Conservation (phyloP, 2,329 filamentous ascomycete species). For the Pestalotiopsis sp. region DNA sequence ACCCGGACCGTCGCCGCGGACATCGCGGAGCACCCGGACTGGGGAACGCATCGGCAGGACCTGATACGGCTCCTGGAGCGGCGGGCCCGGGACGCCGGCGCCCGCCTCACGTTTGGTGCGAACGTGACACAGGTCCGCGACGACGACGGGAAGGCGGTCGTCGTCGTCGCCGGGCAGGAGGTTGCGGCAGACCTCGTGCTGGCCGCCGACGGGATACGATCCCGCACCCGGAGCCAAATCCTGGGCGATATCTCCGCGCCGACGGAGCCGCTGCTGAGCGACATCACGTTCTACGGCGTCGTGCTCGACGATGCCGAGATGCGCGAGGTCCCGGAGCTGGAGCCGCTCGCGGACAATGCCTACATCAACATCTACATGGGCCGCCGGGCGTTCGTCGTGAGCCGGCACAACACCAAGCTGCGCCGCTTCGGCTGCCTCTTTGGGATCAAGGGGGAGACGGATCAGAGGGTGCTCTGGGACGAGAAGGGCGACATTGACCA, state of each 20-base stretch:
- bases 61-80: slow-evolving; percentile 1
- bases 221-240: slow-evolving; percentile 5
- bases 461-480: slow-evolving; percentile 11
- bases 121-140: slow-evolving; percentile 1
- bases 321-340: neutral
- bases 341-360: neutral
- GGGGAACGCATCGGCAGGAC: slow-evolving; percentile 1
- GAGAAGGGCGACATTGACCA: slow-evolving; percentile 8
- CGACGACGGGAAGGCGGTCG: neutral
- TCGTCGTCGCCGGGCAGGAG: neutral
- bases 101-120: neutral
- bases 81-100: neutral
- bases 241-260: neutral
- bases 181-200: slow-evolving; percentile 10
- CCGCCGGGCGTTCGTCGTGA: slow-evolving; percentile 6
- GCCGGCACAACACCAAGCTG: slow-evolving; percentile 8
- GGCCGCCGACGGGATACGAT: slow-evolving; percentile 12
- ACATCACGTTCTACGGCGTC: slow-evolving; percentile 12
- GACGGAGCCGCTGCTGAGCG: slow-evolving; percentile 8
- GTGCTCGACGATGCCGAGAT: neutral
- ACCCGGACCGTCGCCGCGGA: slow-evolving; percentile 6
- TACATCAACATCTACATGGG: slow-evolving; percentile 14
- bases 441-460: slow-evolving; percentile 13
- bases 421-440: neutral
- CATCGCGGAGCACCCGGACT: slow-evolving; percentile 8